Percentiles rank a stretch among this genome's conserved stretches.
These are phyloP conservation scores for Dovyalis caffra DNA, from an alignment of 345 rosid genomes.

Conservation along the genomic window DNA sequence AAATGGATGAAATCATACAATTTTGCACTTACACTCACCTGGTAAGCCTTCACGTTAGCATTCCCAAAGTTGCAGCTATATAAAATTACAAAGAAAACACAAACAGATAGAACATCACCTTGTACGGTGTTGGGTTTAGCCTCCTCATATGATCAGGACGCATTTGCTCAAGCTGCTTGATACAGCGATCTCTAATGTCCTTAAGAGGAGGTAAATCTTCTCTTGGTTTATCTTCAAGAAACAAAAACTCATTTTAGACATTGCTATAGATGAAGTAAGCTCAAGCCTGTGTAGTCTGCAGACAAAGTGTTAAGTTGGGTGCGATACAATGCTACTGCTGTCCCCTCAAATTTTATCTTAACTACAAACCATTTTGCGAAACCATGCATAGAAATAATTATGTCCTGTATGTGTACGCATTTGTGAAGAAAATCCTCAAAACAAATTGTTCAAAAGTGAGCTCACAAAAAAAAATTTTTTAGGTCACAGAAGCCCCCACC, in stretches of 20 bases:
- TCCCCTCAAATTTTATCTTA: neutral
- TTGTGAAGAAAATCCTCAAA: neutral
- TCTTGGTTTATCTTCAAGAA: slow-evolving; percentile 51
- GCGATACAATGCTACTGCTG: neutral
- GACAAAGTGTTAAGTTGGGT: neutral
- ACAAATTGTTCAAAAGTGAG: neutral
- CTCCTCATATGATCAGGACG: slow-evolving; percentile 91
- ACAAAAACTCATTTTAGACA: neutral
- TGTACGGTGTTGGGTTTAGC: slow-evolving; percentile 93
- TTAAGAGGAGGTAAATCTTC: slow-evolving; percentile 68
- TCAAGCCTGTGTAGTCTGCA: neutral
- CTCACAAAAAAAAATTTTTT: neutral
- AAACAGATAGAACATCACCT: slow-evolving; percentile 41
- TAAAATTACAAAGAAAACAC: neutral
- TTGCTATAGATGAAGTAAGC: neutral
- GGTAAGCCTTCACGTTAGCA: neutral
- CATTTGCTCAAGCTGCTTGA: slow-evolving; percentile 83
- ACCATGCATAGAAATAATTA: neutral
- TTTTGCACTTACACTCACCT: slow-evolving; percentile 90
- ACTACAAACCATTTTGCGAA: neutral
- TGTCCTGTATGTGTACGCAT: neutral
- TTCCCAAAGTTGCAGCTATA: neutral
- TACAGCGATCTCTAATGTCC: slow-evolving; percentile 72
- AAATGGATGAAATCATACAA: slow-evolving; percentile 92
- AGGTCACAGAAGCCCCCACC: slow-evolving; percentile 38